A percentile compares a stretch with the other conserved stretches of the same genome.
phyloP scores from a whole-genome alignment of 805 yeast species.

The Metschnikowia baotianmanensis region DNA sequence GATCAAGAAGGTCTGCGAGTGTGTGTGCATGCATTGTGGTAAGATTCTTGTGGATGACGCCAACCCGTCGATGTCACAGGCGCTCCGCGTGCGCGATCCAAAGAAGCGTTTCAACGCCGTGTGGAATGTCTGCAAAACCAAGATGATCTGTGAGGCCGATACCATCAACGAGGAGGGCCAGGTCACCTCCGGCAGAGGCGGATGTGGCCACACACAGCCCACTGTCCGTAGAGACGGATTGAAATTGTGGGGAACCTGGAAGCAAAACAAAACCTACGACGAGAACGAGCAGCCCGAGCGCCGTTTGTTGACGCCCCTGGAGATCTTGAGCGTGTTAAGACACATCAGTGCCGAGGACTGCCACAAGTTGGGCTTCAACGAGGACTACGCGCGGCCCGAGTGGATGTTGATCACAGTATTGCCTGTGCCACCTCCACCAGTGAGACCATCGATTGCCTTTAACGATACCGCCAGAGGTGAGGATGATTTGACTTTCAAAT shows the following conservation, averaged over 20 bases:
- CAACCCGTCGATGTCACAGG: conserved; percentile 80
- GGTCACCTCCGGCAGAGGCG: conserved; percentile 71
- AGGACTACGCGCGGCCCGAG: conserved; percentile 97
- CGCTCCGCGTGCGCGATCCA: conserved; percentile 85
- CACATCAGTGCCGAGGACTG: conserved; percentile 88
- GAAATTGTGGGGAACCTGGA: conserved; percentile 98
- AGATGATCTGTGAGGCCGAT: conserved; percentile 95
- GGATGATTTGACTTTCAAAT: conserved; percentile 96
- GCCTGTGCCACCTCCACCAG: conserved; percentile 99
- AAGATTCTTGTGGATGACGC: conserved; percentile 84
- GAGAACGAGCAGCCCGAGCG: conserved; percentile 91
- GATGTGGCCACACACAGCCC: conserved; percentile 98
- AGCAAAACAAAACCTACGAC: conserved; percentile 75
- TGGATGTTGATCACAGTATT: conserved; percentile 97
- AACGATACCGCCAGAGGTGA: conserved; percentile 98
- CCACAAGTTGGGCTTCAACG: conserved; percentile 79
- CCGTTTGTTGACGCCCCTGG: conserved; percentile 82
- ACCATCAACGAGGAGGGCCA: conserved; percentile 58
- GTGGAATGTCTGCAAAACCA: conserved; percentile 88
- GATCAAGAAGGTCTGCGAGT: conserved; percentile 92
- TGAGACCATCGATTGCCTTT: conserved; percentile 96
- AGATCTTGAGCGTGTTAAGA: conserved; percentile 85
- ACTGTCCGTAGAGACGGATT: conserved; percentile 93
- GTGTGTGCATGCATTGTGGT: conserved; percentile 99
- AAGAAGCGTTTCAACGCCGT: conserved; percentile 96